phyloP scores from a whole-genome alignment of 768 basidiomycete genomes.

The Dendrothele bispora region DNA sequence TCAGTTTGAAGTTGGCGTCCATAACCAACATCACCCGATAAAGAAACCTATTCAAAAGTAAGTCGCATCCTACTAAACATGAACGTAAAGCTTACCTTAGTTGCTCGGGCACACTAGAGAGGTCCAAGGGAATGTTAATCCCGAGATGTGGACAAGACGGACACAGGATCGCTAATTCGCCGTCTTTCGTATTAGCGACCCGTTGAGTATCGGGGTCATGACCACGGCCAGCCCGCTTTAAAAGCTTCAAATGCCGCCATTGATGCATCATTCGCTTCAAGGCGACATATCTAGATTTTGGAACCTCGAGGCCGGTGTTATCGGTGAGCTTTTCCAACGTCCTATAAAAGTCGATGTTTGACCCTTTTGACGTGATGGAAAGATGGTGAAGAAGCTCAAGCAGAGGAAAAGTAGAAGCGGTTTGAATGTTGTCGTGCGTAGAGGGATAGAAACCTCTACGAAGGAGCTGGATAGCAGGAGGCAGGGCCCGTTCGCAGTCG shows the following conservation, averaged over 20 bases:
- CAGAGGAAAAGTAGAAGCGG: constrained; percentile 9
- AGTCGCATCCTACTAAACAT: too few relatives aligned
- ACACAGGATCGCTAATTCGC: constrained; percentile 17
- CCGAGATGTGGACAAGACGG: constrained; percentile 23
- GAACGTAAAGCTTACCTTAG: too few relatives aligned
- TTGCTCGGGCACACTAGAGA: not conserved
- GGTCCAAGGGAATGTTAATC: constrained; percentile 13
- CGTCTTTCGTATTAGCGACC: constrained; percentile 6
- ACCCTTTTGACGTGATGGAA: constrained; percentile 10
- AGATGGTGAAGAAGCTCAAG: constrained; percentile 16
- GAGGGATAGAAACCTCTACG: constrained; percentile 10
- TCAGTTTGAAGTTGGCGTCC: not conserved
- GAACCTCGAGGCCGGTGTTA: not conserved
- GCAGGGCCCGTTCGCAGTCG: too few relatives aligned
- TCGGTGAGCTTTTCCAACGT: constrained; percentile 7
- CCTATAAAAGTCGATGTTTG: constrained; percentile 6
- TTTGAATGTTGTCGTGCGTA: constrained; percentile 6
- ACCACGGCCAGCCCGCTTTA: constrained; percentile 18
- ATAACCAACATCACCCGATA: not conserved
- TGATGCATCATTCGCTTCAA: constrained; percentile 20
- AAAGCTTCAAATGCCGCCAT: constrained; percentile 16
- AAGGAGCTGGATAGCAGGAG: constrained; percentile 11
- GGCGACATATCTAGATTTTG: constrained; percentile 15
- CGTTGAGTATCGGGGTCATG: constrained; percentile 17
- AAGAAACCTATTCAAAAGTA: too few relatives aligned